Evolutionary conservation across 2,329 filamentous ascomycete species (phyloP), one percentile per base, ranked within the genome.

Genomic region (Raffaelea arxii): DNA sequence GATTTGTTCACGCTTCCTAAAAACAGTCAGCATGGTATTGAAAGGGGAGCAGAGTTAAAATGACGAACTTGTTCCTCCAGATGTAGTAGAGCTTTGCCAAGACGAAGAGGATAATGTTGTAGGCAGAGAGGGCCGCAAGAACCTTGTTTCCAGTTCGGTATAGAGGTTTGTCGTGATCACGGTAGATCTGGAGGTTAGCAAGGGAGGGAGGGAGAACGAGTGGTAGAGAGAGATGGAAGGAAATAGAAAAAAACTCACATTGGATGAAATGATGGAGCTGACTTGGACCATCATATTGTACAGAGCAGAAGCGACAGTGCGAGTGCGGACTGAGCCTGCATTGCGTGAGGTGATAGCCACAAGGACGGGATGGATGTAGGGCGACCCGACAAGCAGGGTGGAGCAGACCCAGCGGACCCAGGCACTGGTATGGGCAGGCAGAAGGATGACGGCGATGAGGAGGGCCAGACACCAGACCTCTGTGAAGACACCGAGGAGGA

Each of bases 271-370:
- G 43, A 72, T 69, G 42, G 58, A 65, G 22, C 64, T 62, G 0
- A 65, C 62, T 48, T 73, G 70, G 0, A 71, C 68, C 21, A 63
- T 64, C 69, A 73, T 74, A 54, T 82, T 82, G 62, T 82, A 82
- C 9, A 80, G 50, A 0, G 77, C 78, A 0, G 72, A 71, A 1
- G 75, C 74, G 10, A 84, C 75, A 1, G 80, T 78, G 3, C 80
- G 63, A 0, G 78, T 82, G 2, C 78, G 69, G 1, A 84, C 80
- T 2, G 72, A 71, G 21, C 78, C 77, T 1, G 77, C 73, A 55
- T 84, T 84, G 44, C 77, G 70, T 4, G 75, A 78, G 2, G 72
- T 78, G 61, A 78, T 74, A 0, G 72, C 75, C 0, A 81, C 78
- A 14, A 73, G 58, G 12, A 63, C 62, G 0, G 60, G 54, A 27